phyloP scores from a whole-genome alignment of 2,329 filamentous ascomycete species.

The Fusarium compactum region DNA sequence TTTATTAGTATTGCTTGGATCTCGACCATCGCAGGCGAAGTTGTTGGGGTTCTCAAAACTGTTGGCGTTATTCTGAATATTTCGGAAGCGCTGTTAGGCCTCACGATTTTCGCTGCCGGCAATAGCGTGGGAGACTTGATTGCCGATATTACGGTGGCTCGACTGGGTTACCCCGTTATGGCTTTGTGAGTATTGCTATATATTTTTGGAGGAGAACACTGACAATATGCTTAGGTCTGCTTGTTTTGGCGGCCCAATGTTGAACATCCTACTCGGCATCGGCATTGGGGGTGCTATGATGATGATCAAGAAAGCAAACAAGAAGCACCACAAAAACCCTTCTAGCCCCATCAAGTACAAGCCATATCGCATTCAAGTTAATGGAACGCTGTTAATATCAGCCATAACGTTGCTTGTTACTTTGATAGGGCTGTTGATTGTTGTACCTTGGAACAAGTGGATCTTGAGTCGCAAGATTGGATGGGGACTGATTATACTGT shows the following conservation, averaged over 20 bases:
- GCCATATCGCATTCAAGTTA: constrained; percentile 86
- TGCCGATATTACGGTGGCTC: constrained; percentile 92
- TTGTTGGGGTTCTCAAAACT: constrained; percentile 93
- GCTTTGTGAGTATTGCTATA: constrained; percentile 68
- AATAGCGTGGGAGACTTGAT: constrained; percentile 96
- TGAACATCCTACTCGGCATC: constrained; percentile 95
- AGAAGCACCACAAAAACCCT: constrained; percentile 75
- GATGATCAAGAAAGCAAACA: constrained; percentile 77
- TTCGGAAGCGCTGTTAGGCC: constrained; percentile 91
- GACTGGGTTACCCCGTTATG: constrained; percentile 96
- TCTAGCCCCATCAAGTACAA: constrained; percentile 73
- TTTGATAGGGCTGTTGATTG: constrained; percentile 79
- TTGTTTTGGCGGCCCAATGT: constrained; percentile 98
- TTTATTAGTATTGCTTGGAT: constrained; percentile 95
- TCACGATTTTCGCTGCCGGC: constrained; percentile 96
- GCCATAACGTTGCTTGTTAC: constrained; percentile 86
- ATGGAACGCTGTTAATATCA: constrained; percentile 85
- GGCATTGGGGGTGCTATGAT: constrained; percentile 93
- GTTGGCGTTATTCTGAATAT: constrained; percentile 93
- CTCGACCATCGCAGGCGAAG: constrained; percentile 93
- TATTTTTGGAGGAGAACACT: constrained; percentile 3
- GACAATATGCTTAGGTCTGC: constrained; percentile 68
- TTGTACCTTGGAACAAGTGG: constrained; percentile 89
- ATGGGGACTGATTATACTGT: constrained; percentile 81
- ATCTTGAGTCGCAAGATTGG: constrained; percentile 86